Base-by-base conservation (phyloP, 2,329 filamentous ascomycete genomes). In the Phialemoniopsis sp. region DNA sequence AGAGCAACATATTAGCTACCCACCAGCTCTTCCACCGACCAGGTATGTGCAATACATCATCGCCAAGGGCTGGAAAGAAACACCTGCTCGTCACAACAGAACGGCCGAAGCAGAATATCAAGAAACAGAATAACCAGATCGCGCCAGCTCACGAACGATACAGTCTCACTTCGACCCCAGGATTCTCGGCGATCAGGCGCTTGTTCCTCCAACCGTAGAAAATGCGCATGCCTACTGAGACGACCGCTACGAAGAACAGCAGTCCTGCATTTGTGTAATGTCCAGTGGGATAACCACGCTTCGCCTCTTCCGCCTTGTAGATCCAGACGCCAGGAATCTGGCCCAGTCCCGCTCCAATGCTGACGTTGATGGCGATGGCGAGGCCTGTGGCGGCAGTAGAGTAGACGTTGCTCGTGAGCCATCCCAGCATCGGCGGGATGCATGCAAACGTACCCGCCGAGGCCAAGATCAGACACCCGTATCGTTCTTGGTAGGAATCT, bases 241-340 rank as follows among this genome's bases (percentile, higher is more conserved):
- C 68, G 0, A 48, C 62, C 14, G 64, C 59, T 3, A 74, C 71
- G 33, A 74, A 68, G 17, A 76, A 62, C 15, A 77, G 50, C 42
- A 76, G 46, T 13, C 58, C 72, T 10, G 70, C 71, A 55, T 77
- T 76, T 13, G 64, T 67, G 65, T 70, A 77, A 51, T 80, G 75
- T 0, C 76, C 76, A 0, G 74, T 78, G 1, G 74, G 73, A 56
- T 78, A 80, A 0, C 76, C 75, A 14, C 44, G 58, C 32, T 58
- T 56, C 28, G 65, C 68, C 51, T 80, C 73, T 28, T 70, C 53
- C 3, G 67, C 61, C 44, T 75, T 77, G 52, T 78, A 80, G 39
- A 79, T 79, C 75, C 75, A 80, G 1, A 78, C 74, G 1, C 73
- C 76, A 0, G 70, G 66, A 34, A 79, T 79, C 48, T 80, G 76